phyloP scores from a whole-genome alignment of 2,329 filamentous ascomycete species.

The Aureobasidium sp. region DNA sequence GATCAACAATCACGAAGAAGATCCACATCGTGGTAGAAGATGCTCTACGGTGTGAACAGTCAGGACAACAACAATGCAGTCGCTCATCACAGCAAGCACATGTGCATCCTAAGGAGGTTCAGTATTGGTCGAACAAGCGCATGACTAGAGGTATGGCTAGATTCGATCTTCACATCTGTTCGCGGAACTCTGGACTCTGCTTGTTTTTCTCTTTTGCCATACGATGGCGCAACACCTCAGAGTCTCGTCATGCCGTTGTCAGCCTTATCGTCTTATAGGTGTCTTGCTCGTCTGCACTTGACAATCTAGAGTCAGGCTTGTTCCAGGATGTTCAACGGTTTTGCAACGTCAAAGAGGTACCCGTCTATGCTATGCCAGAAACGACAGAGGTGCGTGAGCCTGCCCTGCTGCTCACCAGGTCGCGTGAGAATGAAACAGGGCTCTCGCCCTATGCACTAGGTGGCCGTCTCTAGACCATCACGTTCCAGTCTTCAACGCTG shows the following conservation, averaged over 20 bases:
- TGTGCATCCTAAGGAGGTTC: background rate
- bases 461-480: background rate
- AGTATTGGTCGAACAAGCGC: background rate
- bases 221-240: background rate
- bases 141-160: background rate
- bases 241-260: background rate
- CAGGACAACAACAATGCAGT: background rate
- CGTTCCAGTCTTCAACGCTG: background rate
- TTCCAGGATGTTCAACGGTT: background rate
- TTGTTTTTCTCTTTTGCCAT: background rate
- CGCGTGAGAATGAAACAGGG: background rate
- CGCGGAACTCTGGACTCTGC: background rate
- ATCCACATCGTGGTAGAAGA: background rate
- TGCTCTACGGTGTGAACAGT: background rate
- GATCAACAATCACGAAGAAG: background rate
- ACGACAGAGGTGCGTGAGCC: background rate
- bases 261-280: background rate
- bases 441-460: background rate
- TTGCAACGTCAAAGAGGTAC: background rate
- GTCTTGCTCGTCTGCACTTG: background rate
- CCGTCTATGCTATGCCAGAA: background rate
- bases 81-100: too few species aligned
- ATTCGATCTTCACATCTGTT: background rate
- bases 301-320: background rate
- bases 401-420: background rate